Evolutionary conservation across 805 yeast genomes (phyloP).

Genomic region (Ogataea neopini): DNA sequence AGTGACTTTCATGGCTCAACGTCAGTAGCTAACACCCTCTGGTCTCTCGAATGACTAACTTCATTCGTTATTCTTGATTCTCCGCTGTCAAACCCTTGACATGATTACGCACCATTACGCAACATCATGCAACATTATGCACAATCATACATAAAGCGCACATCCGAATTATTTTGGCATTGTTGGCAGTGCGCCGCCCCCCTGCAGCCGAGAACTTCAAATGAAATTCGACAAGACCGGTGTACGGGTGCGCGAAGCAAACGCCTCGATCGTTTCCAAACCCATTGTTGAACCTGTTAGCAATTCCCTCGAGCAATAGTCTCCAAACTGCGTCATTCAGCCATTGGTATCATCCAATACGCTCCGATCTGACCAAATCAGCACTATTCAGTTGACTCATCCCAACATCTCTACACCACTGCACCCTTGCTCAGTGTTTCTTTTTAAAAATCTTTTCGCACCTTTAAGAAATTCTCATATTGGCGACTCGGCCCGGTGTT

Average conservation of each 20-base stretch:
- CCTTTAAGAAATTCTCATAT: slow-evolving; percentile 5
- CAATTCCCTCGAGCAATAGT: background rate
- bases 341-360: background rate
- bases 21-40: too few relatives aligned
- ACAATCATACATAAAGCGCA: background rate
- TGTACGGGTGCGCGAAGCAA: background rate
- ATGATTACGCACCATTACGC: too few relatives aligned
- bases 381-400: too few relatives aligned
- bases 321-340: background rate
- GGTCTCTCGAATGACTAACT: too few relatives aligned
- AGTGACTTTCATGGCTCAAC: too few relatives aligned
- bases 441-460: slow-evolving; percentile 3
- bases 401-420: slow-evolving; percentile 5
- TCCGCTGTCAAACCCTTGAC: too few relatives aligned
- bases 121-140: background rate
- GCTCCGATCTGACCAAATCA: too few relatives aligned
- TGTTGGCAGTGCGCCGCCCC: background rate
- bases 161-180: background rate
- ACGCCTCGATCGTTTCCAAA: background rate
- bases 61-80: too few relatives aligned
- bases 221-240: slow-evolving; percentile 1
- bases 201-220: slow-evolving; percentile 2
- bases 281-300: too few relatives aligned
- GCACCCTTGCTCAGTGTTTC: slow-evolving; percentile 5
- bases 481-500: slow-evolving; percentile 1